These are phyloP conservation scores for Jatropha podagrica DNA, from an alignment of 441 rosid genomes.

Conservation along the genomic window DNA sequence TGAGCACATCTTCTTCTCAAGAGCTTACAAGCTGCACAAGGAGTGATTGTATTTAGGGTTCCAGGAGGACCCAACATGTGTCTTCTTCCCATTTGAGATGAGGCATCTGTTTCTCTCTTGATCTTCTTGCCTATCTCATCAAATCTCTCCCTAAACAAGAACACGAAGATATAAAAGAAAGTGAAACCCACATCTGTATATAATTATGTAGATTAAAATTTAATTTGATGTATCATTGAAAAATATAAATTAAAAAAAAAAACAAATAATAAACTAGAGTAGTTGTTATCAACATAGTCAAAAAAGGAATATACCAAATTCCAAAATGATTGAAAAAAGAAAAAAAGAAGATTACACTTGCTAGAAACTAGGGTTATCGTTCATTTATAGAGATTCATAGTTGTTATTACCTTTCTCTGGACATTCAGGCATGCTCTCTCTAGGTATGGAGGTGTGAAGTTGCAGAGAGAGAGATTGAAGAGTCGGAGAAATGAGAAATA, in stretches of 20 bases:
- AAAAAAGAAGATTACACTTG: neutral
- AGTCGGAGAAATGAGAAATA: slow-evolving; percentile 24
- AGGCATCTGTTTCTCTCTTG: slow-evolving; percentile 80
- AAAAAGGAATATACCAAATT: neutral
- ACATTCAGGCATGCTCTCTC: slow-evolving; percentile 93
- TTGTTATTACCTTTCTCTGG: slow-evolving; percentile 80
- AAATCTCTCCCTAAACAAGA: slow-evolving; percentile 62
- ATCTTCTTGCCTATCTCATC: slow-evolving; percentile 87
- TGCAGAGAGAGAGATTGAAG: slow-evolving; percentile 21
- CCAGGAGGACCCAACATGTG: slow-evolving; percentile 74
- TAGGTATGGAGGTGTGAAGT: slow-evolving; percentile 18
- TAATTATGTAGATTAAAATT: too few species aligned
- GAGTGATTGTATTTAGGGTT: slow-evolving; percentile 82
- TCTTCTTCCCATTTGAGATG: slow-evolving; percentile 62
- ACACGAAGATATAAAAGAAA: too few species aligned
- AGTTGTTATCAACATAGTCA: neutral
- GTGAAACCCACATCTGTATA: too few species aligned
- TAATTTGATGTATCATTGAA: neutral
- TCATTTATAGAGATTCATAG: slow-evolving; percentile 16
- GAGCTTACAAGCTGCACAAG: slow-evolving; percentile 96
- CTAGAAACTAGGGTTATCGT: neutral
- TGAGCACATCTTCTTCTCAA: slow-evolving; percentile 88
- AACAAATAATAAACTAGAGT: neutral
- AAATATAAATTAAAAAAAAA: neutral
- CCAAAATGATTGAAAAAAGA: neutral